Evolutionary conservation across 257 asterid species (phyloP), one percentile per base, ranked within the genome.

Genomic region (Henckelia pumila): DNA sequence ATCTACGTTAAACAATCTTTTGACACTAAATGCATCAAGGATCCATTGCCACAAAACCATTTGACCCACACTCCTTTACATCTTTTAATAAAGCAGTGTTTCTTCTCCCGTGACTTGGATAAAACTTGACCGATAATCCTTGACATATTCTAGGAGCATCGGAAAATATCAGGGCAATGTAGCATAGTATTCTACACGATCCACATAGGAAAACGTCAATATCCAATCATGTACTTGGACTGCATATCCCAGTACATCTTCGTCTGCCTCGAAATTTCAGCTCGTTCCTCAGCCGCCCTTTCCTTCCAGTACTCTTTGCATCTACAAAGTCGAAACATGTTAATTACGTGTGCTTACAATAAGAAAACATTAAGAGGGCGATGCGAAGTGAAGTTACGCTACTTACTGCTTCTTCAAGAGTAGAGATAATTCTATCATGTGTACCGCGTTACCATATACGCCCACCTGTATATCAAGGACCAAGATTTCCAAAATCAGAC

Each of bases 261-360:
- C 1, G 96, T 78, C 66, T 90, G 95, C 75, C 88, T 90, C 84
- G 86, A 84, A 67, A 69, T 76, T 71, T 86, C 95, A 28, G 84
- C 79, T 3, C 95, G 83, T 57, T 86, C 92, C 0, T 70, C 80
- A 21, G 22, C 64, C 67, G 78, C 59, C 79, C 95, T 83, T 77
- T 86, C 84, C 78, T 86, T 88, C 95, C 97, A 88, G 72, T 83
- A 78, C 66, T 88, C 88, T 78, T 78, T 81, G 76, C 86, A 80
- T 24, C 95, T 90, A 66, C 63, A 53, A 68, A 44, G 29, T 29
- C 14, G 22, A 40, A 6, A 66, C 30, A 65, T 13, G 21, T 17
- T 29, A 2, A 22, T 68, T 49, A 3, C 37, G 7, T 7, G 9
- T 1, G 19, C 53, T 44, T 14, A 44, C 53, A 44, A 44, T 44